Conservation (phyloP, 225 moss, liverwort and hornwort genomes). For the Neckera pumila region DNA sequence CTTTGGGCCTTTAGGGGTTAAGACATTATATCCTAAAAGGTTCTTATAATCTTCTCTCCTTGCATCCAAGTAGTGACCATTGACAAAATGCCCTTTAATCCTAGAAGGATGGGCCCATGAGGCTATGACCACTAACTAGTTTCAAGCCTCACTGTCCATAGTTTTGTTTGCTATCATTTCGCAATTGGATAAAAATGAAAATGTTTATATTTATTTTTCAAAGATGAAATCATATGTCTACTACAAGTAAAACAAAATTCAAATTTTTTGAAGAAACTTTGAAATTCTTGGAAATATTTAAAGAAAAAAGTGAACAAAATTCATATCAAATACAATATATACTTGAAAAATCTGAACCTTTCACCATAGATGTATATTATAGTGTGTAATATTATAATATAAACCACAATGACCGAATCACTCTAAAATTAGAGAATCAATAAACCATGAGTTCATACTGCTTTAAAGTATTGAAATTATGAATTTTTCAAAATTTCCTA, state of each 20-base stretch:
- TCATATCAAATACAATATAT: neutral
- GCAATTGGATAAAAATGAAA: neutral
- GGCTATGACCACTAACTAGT: neutral
- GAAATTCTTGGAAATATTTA: neutral
- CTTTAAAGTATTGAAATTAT: neutral
- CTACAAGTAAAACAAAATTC: neutral
- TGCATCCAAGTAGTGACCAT: no score
- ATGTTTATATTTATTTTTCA: no score
- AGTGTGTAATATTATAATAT: rapidly evolving
- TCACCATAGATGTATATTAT: rapidly evolving
- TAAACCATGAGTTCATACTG: neutral
- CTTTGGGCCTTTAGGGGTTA: no score
- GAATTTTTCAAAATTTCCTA: neutral
- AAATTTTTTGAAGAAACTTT: rapidly evolving
- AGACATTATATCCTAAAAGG: no score
- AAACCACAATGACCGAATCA: neutral
- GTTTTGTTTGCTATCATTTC: neutral
- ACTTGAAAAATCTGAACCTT: rapidly evolving
- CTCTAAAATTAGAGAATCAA: neutral
- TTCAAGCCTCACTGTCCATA: neutral
- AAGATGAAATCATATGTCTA: neutral
- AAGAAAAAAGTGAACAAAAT: neutral
- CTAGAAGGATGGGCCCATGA: neutral
- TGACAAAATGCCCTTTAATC: neutral
- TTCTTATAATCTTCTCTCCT: no score